A percentile compares a stretch with the other conserved stretches of the same genome.
phyloP scores from a whole-genome alignment of 305 asterid species.

The Rubia tinctorum region DNA sequence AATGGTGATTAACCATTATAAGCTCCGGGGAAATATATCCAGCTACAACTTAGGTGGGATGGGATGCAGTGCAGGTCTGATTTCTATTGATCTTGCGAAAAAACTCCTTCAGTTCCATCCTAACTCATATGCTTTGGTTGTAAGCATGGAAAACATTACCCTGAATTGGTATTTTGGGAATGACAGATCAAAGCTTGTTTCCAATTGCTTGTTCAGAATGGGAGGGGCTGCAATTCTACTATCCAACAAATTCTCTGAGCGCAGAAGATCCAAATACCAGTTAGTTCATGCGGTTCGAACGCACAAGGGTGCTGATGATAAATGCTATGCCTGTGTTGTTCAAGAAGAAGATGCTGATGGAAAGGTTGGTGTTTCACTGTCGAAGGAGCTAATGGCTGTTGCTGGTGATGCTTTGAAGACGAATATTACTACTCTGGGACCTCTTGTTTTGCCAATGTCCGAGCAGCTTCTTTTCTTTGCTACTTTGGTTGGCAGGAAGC shows the following conservation, averaged over 20 bases:
- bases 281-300: slow-evolving; percentile 31
- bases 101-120: slow-evolving; percentile 39
- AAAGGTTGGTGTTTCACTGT: slow-evolving; percentile 30
- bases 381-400: slow-evolving; percentile 40
- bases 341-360: slow-evolving; percentile 35
- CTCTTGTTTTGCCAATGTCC: slow-evolving; percentile 34
- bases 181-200: slow-evolving; percentile 35
- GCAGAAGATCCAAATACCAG: slow-evolving; percentile 32
- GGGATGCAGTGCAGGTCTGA: slow-evolving; percentile 43
- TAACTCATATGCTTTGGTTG: slow-evolving; percentile 34
- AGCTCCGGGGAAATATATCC: slow-evolving; percentile 34
- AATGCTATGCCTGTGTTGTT: slow-evolving; percentile 33
- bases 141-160: slow-evolving; percentile 39
- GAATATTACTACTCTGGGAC: slow-evolving; percentile 36
- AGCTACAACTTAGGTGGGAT: slow-evolving; percentile 39
- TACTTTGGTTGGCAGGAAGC: slow-evolving; percentile 29
- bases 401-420: slow-evolving; percentile 43
- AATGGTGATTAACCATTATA: slow-evolving; percentile 35
- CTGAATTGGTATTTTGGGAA: slow-evolving; percentile 42
- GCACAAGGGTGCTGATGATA: slow-evolving; percentile 31
- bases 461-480: slow-evolving; percentile 38
- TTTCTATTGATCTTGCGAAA: slow-evolving; percentile 37
- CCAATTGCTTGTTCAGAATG: slow-evolving; percentile 40
- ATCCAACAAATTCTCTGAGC: slow-evolving; percentile 29
- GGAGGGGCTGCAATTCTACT: slow-evolving; percentile 43